These are phyloP conservation scores for Boletus edulis DNA, from an alignment of 768 basidiomycete genomes.

Conservation along the genomic window DNA sequence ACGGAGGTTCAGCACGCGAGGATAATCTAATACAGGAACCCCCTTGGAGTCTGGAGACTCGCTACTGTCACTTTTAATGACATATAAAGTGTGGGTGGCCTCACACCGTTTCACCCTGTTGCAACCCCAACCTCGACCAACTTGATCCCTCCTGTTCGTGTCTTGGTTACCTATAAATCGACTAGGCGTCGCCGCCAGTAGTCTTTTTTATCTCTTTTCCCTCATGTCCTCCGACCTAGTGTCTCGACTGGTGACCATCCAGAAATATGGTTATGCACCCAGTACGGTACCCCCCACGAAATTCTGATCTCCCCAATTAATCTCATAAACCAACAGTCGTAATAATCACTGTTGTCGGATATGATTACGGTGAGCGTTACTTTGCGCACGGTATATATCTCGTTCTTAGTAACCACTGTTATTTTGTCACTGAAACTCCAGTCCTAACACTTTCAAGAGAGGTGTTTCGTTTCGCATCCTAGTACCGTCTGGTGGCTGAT, in stretches of 20 bases:
- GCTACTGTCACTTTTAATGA: too few relatives aligned
- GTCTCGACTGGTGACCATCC: background rate
- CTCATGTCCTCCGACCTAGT: constrained; percentile 2
- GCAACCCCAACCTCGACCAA: background rate
- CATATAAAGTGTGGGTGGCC: too few relatives aligned
- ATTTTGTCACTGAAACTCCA: background rate
- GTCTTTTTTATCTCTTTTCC: too few relatives aligned
- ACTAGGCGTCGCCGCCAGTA: background rate
- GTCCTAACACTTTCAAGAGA: constrained; percentile 16
- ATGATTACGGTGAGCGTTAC: constrained; percentile 7
- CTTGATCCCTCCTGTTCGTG: background rate
- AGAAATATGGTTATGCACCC: background rate
- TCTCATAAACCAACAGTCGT: background rate
- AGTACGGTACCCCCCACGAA: background rate
- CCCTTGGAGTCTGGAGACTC: too few relatives aligned
- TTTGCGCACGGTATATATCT: background rate
- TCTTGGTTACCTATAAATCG: background rate
- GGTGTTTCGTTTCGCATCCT: background rate
- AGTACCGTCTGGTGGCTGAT: background rate
- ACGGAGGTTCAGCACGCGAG: too few relatives aligned
- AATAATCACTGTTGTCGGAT: background rate
- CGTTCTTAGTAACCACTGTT: background rate
- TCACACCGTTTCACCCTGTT: too few relatives aligned
- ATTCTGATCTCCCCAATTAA: too few relatives aligned
- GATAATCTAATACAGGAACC: too few relatives aligned